phyloP scores from a whole-genome alignment of 2,329 filamentous ascomycete species.

The Mycogone perniciosa region DNA sequence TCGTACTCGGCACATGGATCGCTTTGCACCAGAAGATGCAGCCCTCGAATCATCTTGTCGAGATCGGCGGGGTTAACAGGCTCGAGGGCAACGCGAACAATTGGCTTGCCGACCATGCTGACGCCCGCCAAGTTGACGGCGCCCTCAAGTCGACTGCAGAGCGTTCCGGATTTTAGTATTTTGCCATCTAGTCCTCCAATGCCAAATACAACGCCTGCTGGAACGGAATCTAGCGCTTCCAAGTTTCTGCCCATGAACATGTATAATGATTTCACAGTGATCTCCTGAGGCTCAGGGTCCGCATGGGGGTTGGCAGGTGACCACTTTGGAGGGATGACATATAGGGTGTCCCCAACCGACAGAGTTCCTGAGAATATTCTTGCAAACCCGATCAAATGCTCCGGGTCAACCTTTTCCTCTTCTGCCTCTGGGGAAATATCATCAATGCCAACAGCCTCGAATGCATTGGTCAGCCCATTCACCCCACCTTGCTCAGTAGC shows the following conservation, averaged over 20 bases:
- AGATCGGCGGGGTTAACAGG: conserved; percentile 84
- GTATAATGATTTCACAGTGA: conserved; percentile 82
- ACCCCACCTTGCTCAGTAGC: conserved; percentile 44
- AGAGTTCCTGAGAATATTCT: conserved; percentile 87
- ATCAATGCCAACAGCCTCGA: conserved; percentile 56
- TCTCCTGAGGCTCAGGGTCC: conserved; percentile 68
- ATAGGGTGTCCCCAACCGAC: conserved; percentile 82
- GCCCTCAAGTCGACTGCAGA: conserved; percentile 82
- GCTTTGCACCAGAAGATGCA: conserved; percentile 83
- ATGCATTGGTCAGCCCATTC: conserved; percentile 51
- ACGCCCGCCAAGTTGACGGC: conserved; percentile 88
- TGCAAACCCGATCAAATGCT: conserved; percentile 91
- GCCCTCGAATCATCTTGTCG: conserved; percentile 87
- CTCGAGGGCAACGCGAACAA: conserved; percentile 93
- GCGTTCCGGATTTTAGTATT: conserved; percentile 90
- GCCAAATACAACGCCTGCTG: conserved; percentile 91
- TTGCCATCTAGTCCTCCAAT: conserved; percentile 88
- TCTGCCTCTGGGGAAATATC: conserved; percentile 40
- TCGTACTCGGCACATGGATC: conserved; percentile 96
- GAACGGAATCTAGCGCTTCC: conserved; percentile 75
- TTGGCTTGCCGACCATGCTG: conserved; percentile 72
- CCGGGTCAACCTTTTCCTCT: conserved; percentile 61
- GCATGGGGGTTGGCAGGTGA: conserved; percentile 70
- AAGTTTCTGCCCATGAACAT: conserved; percentile 91
- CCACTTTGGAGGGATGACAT: conserved; percentile 90